These are phyloP conservation scores for Curvularia sp. DNA, from an alignment of 2,329 filamentous ascomycete genomes.

Conservation along the genomic window DNA sequence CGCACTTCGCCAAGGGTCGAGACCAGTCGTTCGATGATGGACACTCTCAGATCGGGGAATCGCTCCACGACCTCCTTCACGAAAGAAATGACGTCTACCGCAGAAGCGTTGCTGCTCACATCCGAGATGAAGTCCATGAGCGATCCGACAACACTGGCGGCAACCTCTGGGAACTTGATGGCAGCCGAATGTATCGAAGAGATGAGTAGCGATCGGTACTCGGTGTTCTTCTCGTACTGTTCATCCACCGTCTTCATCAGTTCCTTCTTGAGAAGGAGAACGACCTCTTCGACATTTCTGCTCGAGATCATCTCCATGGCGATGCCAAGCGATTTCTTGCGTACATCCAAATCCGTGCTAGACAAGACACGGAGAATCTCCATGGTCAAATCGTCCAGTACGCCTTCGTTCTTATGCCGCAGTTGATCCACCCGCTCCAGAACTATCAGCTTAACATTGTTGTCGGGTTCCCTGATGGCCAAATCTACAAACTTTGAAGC, in stretches of 20 bases:
- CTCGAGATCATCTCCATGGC: conserved; percentile 98
- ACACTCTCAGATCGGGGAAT: conserved; percentile 85
- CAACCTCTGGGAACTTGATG: conserved; percentile 98
- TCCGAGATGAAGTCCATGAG: conserved; percentile 99
- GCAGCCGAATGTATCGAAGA: conserved; percentile 98
- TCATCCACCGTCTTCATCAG: conserved; percentile 97
- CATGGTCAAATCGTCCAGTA: conserved; percentile 94
- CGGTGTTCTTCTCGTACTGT: conserved; percentile 83
- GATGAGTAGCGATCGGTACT: conserved; percentile 81
- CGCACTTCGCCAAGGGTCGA: conserved; percentile 91
- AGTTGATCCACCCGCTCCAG: conserved; percentile 91
- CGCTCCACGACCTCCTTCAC: conserved; percentile 99
- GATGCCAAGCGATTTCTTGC: conserved; percentile 86
- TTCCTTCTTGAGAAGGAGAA: conserved; percentile 95
- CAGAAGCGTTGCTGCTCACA: conserved; percentile 97
- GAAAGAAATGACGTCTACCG: conserved; percentile 97
- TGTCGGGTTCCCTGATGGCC: conserved; percentile 96
- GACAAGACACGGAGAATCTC: conserved; percentile 94
- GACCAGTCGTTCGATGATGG: conserved; percentile 87
- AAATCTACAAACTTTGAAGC: conserved; percentile 96
- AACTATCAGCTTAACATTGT: conserved; percentile 99
- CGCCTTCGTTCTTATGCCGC: conserved; percentile 84
- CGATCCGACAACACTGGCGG: conserved; percentile 92
- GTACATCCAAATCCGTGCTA: conserved; percentile 94
- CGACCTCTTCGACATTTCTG: conserved; percentile 98